These are phyloP conservation scores for Penicillium paxilli DNA, from an alignment of 495 filamentous ascomycete genomes.

Conservation along the genomic window DNA sequence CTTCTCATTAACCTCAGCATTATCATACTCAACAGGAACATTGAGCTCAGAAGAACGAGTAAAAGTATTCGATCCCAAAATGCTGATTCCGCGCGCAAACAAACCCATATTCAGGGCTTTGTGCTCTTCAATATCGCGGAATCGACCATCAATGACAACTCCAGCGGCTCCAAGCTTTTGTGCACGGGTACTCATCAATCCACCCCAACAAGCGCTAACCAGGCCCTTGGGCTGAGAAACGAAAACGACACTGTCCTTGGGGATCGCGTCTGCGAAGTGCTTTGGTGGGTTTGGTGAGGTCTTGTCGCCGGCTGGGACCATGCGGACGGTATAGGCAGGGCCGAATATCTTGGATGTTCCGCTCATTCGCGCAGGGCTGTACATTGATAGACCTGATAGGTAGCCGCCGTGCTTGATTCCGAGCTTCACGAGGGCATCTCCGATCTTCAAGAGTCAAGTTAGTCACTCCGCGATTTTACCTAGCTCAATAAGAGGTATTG, in stretches of 20 bases:
- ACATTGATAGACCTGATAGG: constrained; percentile 57
- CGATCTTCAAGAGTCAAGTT: constrained; percentile 5
- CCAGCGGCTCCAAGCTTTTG: constrained; percentile 35
- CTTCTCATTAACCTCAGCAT: constrained; percentile 35
- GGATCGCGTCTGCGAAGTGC: constrained; percentile 46
- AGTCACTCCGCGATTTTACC: not conserved
- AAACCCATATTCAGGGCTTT: constrained; percentile 48
- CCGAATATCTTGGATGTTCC: constrained; percentile 56
- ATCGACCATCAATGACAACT: constrained; percentile 57
- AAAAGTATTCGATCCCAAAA: constrained; percentile 22
- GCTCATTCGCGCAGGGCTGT: constrained; percentile 52
- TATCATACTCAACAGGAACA: constrained; percentile 32
- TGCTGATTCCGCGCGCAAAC: constrained; percentile 54
- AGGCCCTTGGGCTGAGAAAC: constrained; percentile 53
- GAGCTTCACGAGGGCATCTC: constrained; percentile 43
- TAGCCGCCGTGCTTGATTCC: constrained; percentile 56
- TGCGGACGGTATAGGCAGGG: constrained; percentile 56
- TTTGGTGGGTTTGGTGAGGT: constrained; percentile 11
- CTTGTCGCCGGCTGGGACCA: constrained; percentile 20
- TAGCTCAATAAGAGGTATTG: no score
- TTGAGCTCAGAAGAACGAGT: constrained; percentile 27
- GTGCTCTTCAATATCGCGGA: constrained; percentile 61
- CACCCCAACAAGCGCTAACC: constrained; percentile 59
- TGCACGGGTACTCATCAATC: constrained; percentile 58
- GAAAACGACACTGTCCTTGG: constrained; percentile 52